Percentiles rank a stretch among this genome's conserved stretches.
Evolutionary conservation across 2,329 filamentous ascomycete species (phyloP).

Genomic region (Penicillium sp.): DNA sequence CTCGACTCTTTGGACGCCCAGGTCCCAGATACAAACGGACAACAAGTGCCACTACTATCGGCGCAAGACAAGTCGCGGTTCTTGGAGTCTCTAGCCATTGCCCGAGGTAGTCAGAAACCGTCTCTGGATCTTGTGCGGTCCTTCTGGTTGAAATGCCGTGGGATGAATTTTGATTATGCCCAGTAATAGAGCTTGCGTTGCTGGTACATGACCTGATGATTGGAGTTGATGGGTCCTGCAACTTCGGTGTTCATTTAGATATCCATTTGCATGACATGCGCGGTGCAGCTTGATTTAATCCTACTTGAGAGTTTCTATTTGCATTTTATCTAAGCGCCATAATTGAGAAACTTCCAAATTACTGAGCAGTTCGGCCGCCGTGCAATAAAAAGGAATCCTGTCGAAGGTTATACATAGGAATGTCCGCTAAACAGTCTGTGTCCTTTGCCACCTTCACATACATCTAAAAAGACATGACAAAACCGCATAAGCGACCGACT

Average conservation of each 20-base stretch:
- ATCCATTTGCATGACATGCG: slow-evolving; percentile 13
- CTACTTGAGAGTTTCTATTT: neutral
- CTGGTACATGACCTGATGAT: slow-evolving; percentile 8
- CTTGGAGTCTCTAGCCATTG: slow-evolving; percentile 39
- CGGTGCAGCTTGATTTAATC: slow-evolving; percentile 2
- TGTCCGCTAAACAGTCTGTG: no score
- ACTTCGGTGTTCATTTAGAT: slow-evolving; percentile 11
- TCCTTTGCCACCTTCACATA: no score
- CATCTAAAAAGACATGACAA: no score
- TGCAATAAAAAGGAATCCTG: neutral
- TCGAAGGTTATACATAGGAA: no score
- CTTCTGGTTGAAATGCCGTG: slow-evolving; percentile 48
- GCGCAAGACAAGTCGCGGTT: slow-evolving; percentile 44
- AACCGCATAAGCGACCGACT: no score
- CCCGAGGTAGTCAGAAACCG: slow-evolving; percentile 39
- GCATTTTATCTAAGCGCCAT: neutral
- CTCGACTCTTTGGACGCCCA: slow-evolving; percentile 33
- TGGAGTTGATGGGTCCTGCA: slow-evolving; percentile 14
- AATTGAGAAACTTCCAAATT: neutral
- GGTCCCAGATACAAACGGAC: slow-evolving; percentile 19
- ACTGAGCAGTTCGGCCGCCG: neutral
- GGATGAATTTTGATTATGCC: slow-evolving; percentile 43
- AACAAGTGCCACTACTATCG: slow-evolving; percentile 26
- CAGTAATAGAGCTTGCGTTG: slow-evolving; percentile 21
- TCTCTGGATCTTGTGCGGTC: slow-evolving; percentile 42